phyloP scores from a whole-genome alignment of 305 asterid genomes.

The Euphrasia arctica region DNA sequence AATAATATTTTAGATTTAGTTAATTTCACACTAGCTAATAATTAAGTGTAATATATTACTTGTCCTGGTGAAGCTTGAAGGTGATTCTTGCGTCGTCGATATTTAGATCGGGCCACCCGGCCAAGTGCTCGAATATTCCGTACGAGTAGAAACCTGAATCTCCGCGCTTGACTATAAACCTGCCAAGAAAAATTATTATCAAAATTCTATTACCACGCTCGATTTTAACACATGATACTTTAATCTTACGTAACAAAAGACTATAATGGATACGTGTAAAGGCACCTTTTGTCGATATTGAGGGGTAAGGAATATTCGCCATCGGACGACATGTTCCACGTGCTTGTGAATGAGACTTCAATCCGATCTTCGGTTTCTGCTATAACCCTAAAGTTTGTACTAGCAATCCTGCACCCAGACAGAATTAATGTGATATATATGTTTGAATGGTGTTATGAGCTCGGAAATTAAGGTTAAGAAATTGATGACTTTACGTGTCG shows the following conservation, averaged over 20 bases:
- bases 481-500: slow-evolving; percentile 28
- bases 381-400: slow-evolving; percentile 42
- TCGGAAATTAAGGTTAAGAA: not conserved
- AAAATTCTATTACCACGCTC: not conserved
- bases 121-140: slow-evolving; percentile 44
- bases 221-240: not conserved
- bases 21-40: not conserved
- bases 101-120: slow-evolving; percentile 57
- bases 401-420: slow-evolving; percentile 34
- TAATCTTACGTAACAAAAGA: not conserved
- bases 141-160: slow-evolving; percentile 58
- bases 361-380: slow-evolving; percentile 37
- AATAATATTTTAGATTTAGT: not conserved
- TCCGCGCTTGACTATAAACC: slow-evolving; percentile 51
- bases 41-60: slow-evolving; percentile 25
- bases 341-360: slow-evolving; percentile 63
- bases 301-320: slow-evolving; percentile 32
- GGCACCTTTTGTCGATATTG: slow-evolving; percentile 42
- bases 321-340: slow-evolving; percentile 34
- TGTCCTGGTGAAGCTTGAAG: slow-evolving; percentile 45
- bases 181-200: slow-evolving; percentile 10
- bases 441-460: not conserved
- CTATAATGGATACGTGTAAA: not conserved
- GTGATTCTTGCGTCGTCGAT: slow-evolving; percentile 51
- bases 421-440: not conserved